Conservation (phyloP, 805 yeast species). For the Torulaspora maleeae region DNA sequence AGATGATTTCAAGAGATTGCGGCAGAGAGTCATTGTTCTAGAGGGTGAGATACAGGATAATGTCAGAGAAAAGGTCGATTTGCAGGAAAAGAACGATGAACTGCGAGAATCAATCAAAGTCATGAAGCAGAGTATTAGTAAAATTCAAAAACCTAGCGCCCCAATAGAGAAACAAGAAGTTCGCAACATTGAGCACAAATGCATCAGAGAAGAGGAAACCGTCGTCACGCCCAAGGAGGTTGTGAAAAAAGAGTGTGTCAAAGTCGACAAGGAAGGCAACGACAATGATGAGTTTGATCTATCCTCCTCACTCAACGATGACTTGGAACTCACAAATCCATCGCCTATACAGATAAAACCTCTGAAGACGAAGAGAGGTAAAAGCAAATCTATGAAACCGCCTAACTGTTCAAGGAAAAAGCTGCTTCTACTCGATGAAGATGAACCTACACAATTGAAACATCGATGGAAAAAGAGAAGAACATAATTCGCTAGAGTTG, state of each 20-base stretch:
- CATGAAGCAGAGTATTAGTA: constrained; percentile 13
- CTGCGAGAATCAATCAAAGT: constrained; percentile 15
- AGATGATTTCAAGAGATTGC: constrained; percentile 18
- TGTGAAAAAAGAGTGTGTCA: neutral
- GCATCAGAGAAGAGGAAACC: constrained; percentile 5
- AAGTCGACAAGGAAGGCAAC: neutral
- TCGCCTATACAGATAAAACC: constrained; percentile 28
- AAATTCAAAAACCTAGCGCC: constrained; percentile 6
- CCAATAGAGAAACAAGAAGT: constrained; percentile 4
- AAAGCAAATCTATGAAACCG: constrained; percentile 11
- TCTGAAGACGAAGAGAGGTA: constrained; percentile 13
- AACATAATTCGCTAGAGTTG: constrained; percentile 1
- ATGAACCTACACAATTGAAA: constrained; percentile 17
- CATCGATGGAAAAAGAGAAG: constrained; percentile 22
- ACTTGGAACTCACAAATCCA: constrained; percentile 32
- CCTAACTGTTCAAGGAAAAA: constrained; percentile 26
- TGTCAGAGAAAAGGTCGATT: constrained; percentile 24
- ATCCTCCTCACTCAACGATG: constrained; percentile 32
- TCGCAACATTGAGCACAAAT: constrained; percentile 1
- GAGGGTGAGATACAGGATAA: constrained; percentile 23
- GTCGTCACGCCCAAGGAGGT: neutral
- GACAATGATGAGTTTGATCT: constrained; percentile 32
- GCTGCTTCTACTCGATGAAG: constrained; percentile 31
- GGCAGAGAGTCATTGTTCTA: constrained; percentile 18
- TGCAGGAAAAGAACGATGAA: constrained; percentile 26